Base-by-base conservation (phyloP, 305 asterid species). In the Solanum hybrid region DNA sequence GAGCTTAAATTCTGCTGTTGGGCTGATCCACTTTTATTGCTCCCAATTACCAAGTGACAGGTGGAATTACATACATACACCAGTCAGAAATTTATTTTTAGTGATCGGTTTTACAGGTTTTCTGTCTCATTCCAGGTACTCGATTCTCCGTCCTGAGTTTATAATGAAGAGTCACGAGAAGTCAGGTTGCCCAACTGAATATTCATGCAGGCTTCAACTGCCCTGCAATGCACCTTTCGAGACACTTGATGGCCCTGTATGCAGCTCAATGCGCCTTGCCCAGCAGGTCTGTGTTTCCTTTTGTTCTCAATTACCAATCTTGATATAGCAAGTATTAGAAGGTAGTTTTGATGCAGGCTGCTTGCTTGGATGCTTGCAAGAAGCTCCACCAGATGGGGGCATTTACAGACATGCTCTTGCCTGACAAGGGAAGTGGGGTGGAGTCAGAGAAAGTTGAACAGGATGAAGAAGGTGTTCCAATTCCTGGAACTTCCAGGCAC, bases 341-440 rank as follows among this genome's bases (percentile, higher is more conserved):
- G 77, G 77, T 85, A 85, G 51, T 60, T 64, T 60, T 85, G 88
- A 51, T 93, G 90, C 94, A 98, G 99, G 98, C 99, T 89, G 99
- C 94, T 91, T 98, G 99, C 92, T 95, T 98, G 93, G 96, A 95
- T 93, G 99, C 99, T 92, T 98, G 99, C 95, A 98, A 96, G 95
- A 98, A 98, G 93, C 98, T 98, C 78, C 99, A 98, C 89, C 98
- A 98, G 94, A 96, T 96, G 99, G 99, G 99, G 79, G 99, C 99
- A 89, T 96, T 98, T 93, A 96, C 99, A 27, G 99, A 98, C 92
- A 96, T 98, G 99, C 96, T 98, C 86, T 93, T 98, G 93, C 99
- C 99, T 38, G 99, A 98, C 93, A 98, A 96, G 95, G 99, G 99
- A 91, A 92, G 92, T 79, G 98, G 95, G 87, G 97, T 88, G 76